Conservation (phyloP, 768 basidiomycete genomes). For the Mycena rebaudengoi region DNA sequence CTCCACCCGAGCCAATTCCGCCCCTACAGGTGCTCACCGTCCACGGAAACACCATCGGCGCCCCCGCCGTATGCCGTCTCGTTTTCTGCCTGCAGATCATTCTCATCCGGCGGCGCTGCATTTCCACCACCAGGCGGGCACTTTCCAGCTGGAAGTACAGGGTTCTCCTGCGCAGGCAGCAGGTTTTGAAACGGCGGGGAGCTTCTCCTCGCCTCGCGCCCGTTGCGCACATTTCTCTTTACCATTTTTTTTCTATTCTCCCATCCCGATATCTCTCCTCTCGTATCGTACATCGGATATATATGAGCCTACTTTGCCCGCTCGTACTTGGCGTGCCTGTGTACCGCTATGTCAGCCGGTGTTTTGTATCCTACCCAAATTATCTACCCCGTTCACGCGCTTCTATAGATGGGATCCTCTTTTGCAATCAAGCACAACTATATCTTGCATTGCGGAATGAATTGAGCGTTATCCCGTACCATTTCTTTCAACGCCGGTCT, state of each 20-base stretch:
- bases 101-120: too few relatives aligned
- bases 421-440: constrained; percentile 6
- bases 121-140: background rate
- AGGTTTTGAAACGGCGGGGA: background rate
- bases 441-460: constrained; percentile 2
- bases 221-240: constrained; percentile 2
- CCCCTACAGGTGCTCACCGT: background rate
- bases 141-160: background rate
- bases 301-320: too few relatives aligned
- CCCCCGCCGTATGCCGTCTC: background rate
- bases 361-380: too few relatives aligned
- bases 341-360: background rate
- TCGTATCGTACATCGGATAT: constrained; percentile 4
- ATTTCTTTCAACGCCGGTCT: too few relatives aligned
- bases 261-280: constrained; percentile 4
- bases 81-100: background rate
- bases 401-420: background rate
- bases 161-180: too few relatives aligned
- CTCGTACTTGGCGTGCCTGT: background rate
- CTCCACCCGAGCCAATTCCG: background rate
- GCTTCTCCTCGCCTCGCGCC: constrained; percentile 1
- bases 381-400: background rate
- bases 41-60: too few relatives aligned
- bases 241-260: constrained; percentile 1
- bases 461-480: too few relatives aligned